Evolutionary conservation across 2,329 filamentous ascomycete species (phyloP), one percentile per base, ranked within the genome.

Genomic region (Blastomyces silverae): DNA sequence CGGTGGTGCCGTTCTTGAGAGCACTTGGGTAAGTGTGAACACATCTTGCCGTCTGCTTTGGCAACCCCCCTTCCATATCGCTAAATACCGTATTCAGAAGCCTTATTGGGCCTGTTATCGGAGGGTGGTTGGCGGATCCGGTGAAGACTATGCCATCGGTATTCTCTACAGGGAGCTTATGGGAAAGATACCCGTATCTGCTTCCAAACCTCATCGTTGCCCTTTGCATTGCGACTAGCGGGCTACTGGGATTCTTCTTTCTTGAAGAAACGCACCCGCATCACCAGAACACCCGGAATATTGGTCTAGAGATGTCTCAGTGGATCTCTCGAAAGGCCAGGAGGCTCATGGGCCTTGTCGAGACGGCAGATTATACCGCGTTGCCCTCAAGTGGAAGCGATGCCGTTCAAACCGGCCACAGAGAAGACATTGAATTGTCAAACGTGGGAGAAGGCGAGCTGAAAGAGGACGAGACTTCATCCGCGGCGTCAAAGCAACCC

Each of bases 251-350:
- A 1, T 53, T 66, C 28, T 44, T 66, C n/a, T 25, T 64, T 13
- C 56, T 66, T 20, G 57, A 63, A 46, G 65, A 66, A 61, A 64
- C 63, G 11, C 65, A 66, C 56, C 63, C 65, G n/a, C 28, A 55
- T 44, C n/a, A 64, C 15, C 37, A 46, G n/a, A 46, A 53, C 20
- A 50, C 22, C 39, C 59, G 53, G 13, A 55, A 56, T 50, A 55
- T 57, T 3, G 55, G 65, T 39, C 52, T 50, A 25, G 48, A 61
- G 25, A 37, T 61, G 31, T 25, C 53, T 34, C 60, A 39, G 17
- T 48, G 50, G 28, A 17, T 59, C 28, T 50, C 48, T 11, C 48
- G 5, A 50, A 50, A 53, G 11, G 25, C 22, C 46, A 50, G 22
- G 22, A 50, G 22, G 11, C 20, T 53, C 6, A 22, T 62, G 15